Percentiles rank a stretch among this genome's conserved stretches.
Conservation (phyloP, 192 early-diverging fungal genomes). For the Pilaira anomala region DNA sequence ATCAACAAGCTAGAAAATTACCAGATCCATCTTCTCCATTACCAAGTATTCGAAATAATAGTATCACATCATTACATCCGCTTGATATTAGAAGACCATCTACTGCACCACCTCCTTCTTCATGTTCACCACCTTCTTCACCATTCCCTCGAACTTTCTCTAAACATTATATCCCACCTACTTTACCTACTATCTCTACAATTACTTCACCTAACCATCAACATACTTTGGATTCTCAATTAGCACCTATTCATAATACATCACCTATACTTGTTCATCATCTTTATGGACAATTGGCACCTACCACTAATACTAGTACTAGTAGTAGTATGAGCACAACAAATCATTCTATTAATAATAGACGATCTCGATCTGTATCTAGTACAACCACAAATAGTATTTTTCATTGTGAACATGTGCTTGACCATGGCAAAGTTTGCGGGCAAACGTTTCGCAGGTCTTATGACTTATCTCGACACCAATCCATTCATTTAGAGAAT, state of each 20-base stretch:
- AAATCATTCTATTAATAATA: too few relatives aligned
- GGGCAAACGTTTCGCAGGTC: slow-evolving; percentile 36
- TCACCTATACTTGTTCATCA: too few relatives aligned
- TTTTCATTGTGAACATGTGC: slow-evolving; percentile 22
- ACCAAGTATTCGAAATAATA: slow-evolving; percentile 1
- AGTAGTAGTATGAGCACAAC: too few relatives aligned
- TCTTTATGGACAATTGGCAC: too few relatives aligned
- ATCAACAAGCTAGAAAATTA: background rate
- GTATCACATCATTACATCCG: background rate
- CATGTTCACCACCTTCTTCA: background rate
- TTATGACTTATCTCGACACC: slow-evolving; percentile 37
- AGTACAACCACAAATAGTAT: background rate
- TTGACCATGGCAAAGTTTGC: slow-evolving; percentile 21
- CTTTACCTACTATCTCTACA: slow-evolving; percentile 10
- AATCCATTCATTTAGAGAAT: slow-evolving; percentile 35
- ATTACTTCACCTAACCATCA: slow-evolving; percentile 3
- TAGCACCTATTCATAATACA: slow-evolving; percentile 4
- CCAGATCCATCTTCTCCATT: background rate
- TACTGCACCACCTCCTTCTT: slow-evolving; percentile 11
- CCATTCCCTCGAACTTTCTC: background rate
- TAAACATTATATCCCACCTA: background rate
- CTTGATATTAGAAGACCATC: slow-evolving; percentile 2
- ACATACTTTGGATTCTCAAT: background rate
- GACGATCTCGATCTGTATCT: background rate
- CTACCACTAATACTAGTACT: too few relatives aligned